Evolutionary conservation across 2,329 filamentous ascomycete genomes (phyloP).

Genomic region (Cylindrodendrum hubeiense): DNA sequence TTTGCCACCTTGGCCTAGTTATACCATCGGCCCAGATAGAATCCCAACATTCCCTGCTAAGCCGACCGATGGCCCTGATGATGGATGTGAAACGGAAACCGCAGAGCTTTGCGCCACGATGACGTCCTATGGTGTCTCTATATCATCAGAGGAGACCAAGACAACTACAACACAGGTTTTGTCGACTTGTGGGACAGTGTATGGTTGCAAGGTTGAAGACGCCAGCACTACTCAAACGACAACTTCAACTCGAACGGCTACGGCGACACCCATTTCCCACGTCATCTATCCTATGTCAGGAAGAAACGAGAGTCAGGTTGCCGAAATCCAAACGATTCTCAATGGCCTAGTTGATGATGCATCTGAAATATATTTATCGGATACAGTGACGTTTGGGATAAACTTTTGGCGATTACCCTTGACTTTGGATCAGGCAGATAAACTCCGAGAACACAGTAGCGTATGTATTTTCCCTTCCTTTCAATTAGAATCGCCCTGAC

Average conservation of each 20-base stretch:
- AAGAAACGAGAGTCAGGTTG: neutral
- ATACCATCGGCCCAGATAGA: conserved; percentile 6
- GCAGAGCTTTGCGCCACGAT: conserved; percentile 4
- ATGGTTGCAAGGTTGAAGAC: neutral
- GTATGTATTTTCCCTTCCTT: too few relatives aligned
- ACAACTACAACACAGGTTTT: neutral
- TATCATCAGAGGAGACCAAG: neutral
- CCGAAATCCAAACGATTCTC: neutral
- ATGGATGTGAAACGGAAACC: neutral
- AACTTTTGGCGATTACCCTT: neutral
- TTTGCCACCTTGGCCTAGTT: neutral
- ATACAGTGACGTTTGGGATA: neutral
- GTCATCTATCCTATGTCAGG: conserved; percentile 5
- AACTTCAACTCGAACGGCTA: neutral
- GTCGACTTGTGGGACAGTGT: neutral
- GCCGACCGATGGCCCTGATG: neutral
- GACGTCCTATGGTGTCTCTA: neutral
- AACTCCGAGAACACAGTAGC: neutral
- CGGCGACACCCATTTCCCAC: neutral
- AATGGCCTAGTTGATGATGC: neutral
- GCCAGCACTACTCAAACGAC: neutral
- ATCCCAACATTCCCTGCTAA: conserved; percentile 5
- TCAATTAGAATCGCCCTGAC: neutral
- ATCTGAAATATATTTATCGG: neutral
- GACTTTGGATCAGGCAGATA: neutral